A percentile compares a stretch with the other conserved stretches of the same genome.
These are phyloP conservation scores for Penicillium sp. DNA, from an alignment of 2,329 filamentous ascomycete genomes.

Conservation along the genomic window DNA sequence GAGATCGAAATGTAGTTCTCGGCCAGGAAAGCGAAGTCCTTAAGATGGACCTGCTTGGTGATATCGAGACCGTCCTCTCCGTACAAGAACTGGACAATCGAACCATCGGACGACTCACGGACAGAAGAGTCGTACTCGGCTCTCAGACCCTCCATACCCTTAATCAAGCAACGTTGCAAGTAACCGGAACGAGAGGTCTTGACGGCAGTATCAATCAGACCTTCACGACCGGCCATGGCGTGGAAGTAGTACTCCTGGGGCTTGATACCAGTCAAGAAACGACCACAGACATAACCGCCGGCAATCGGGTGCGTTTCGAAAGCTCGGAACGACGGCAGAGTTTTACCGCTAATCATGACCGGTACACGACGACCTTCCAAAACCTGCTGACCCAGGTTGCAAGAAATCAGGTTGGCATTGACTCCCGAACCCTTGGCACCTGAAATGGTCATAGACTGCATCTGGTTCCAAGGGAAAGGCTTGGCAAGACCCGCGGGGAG, in stretches of 20 bases:
- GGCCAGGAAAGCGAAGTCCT: conserved; percentile 84
- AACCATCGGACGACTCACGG: conserved; percentile 81
- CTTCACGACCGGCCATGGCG: conserved; percentile 98
- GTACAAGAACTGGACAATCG: conserved; percentile 91
- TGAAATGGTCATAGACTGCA: conserved; percentile 98
- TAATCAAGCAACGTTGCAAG: conserved; percentile 93
- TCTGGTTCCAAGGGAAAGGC: conserved; percentile 93
- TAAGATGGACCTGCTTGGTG: conserved; percentile 87
- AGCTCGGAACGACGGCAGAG: conserved; percentile 86
- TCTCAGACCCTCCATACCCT: conserved; percentile 93
- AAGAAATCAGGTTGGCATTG: conserved; percentile 96
- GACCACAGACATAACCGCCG: conserved; percentile 89
- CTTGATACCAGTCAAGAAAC: conserved; percentile 95
- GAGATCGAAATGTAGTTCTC: conserved; percentile 81
- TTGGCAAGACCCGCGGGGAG: conserved; percentile 82
- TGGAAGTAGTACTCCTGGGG: conserved; percentile 99
- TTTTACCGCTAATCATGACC: conserved; percentile 96
- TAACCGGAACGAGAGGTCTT: conserved; percentile 98
- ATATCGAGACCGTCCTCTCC: conserved; percentile 95
- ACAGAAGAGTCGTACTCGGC: conserved; percentile 94
- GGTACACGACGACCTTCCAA: conserved; percentile 92
- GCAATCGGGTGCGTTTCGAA: conserved; percentile 87
- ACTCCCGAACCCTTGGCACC: conserved; percentile 91
- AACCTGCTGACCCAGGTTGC: conserved; percentile 94
- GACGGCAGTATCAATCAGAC: conserved; percentile 96